phyloP scores from a whole-genome alignment of 345 rosid genomes.

The Sisymbrium altissimum region DNA sequence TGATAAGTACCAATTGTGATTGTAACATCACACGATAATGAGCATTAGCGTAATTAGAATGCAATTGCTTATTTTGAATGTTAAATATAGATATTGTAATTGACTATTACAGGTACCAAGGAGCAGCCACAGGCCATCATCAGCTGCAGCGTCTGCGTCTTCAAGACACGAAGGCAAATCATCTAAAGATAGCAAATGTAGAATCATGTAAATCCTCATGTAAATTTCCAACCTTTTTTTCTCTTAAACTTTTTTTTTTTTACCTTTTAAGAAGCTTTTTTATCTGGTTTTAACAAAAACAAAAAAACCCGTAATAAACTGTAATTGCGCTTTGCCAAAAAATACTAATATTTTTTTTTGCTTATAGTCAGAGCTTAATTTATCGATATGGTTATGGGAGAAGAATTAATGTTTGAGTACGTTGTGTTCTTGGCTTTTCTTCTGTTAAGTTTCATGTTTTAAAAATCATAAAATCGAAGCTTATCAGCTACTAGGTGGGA shows the following conservation, averaged over 20 bases:
- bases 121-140: slow-evolving; percentile 46
- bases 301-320: not conserved
- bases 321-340: slow-evolving; percentile 20
- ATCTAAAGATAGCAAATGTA: slow-evolving; percentile 59
- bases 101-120: slow-evolving; percentile 53
- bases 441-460: no score
- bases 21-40: not conserved
- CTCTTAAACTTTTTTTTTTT: not conserved
- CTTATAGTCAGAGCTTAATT: not conserved
- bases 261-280: not conserved
- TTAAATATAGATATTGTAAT: not conserved
- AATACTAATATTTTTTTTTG: slow-evolving; percentile 8
- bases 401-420: not conserved
- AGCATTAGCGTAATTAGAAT: not conserved
- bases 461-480: no score
- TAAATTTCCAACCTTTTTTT: slow-evolving; percentile 17
- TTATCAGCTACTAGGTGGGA: no score
- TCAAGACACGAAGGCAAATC: slow-evolving; percentile 62
- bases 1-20: not conserved
- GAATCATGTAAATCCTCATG: slow-evolving; percentile 54
- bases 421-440: not conserved
- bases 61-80: not conserved
- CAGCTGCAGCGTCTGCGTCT: slow-evolving; percentile 38
- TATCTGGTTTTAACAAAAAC: not conserved
- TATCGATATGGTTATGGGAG: no score